Conservation (phyloP, 176 grass and related monocot genomes). For the Canna indica region DNA sequence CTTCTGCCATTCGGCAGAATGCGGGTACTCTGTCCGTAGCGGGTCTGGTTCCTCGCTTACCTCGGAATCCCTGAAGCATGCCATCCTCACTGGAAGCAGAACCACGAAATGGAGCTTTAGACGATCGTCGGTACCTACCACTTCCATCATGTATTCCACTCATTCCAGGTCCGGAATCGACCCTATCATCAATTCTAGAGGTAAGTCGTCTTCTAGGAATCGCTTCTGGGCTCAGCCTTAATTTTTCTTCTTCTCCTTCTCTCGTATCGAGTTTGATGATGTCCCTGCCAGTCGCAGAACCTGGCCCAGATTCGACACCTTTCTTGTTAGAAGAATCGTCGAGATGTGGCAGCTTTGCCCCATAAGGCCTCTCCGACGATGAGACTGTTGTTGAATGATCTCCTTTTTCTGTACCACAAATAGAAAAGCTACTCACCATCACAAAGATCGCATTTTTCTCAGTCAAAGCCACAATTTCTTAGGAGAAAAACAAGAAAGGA, state of each 20-base stretch:
- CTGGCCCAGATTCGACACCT: not conserved
- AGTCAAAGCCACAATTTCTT: not conserved
- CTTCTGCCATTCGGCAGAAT: not conserved
- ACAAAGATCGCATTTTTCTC: not conserved
- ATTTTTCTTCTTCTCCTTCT: not conserved
- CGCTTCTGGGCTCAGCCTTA: not conserved
- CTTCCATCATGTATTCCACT: not conserved
- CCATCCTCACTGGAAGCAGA: constrained; percentile 1
- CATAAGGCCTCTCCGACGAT: not conserved
- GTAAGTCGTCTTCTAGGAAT: not conserved
- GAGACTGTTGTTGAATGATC: not conserved
- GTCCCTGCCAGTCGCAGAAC: not conserved
- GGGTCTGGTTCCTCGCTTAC: not conserved
- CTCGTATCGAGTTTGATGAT: not conserved
- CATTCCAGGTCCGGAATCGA: not conserved
- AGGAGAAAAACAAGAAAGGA: not conserved
- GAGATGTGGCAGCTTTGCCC: too few relatives aligned
- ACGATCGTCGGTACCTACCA: not conserved
- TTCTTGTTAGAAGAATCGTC: not conserved
- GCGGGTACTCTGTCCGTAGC: not conserved
- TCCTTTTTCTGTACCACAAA: not conserved
- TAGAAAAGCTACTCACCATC: not conserved
- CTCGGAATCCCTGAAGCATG: not conserved
- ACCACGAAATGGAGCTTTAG: not conserved
- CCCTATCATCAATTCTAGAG: not conserved